These are phyloP conservation scores for Capsicum rhomboideum DNA, from an alignment of 257 asterid genomes.

Conservation along the genomic window DNA sequence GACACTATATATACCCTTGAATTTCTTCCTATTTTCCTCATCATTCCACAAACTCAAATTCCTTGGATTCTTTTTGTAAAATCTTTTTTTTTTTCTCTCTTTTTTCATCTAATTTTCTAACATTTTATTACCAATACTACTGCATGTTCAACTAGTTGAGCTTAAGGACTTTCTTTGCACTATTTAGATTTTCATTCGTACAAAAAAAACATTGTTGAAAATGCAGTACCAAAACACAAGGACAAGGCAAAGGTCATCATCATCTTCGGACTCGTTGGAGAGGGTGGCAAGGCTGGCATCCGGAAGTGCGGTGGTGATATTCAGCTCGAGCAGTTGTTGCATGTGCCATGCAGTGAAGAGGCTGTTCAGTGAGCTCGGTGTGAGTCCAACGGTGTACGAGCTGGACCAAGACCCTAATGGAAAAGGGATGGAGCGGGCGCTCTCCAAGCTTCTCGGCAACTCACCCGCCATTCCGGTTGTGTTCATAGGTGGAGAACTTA, in stretches of 20 bases:
- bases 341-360: conserved; percentile 49
- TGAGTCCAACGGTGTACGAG: conserved; percentile 27
- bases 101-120: too few species aligned
- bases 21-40: background rate
- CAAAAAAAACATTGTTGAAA: background rate
- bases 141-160: background rate
- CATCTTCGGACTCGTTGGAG: conserved; percentile 22
- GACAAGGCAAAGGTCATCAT: background rate
- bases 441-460: conserved; percentile 22
- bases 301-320: conserved; percentile 35
- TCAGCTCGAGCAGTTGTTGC: conserved; percentile 33
- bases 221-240: conserved; percentile 21
- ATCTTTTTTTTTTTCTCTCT: too few species aligned
- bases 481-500: conserved; percentile 33
- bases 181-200: too few species aligned
- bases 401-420: conserved; percentile 33
- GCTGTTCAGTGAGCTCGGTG: conserved; percentile 37
- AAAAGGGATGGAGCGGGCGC: conserved; percentile 29
- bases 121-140: background rate
- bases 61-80: too few species aligned
- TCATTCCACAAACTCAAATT: background rate
- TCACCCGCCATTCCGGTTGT: conserved; percentile 32
- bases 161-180: background rate
- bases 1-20: conserved; percentile 1
- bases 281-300: conserved; percentile 33